phyloP scores from a whole-genome alignment of 1,284 basidiomycete species.

The Mycena sp. region DNA sequence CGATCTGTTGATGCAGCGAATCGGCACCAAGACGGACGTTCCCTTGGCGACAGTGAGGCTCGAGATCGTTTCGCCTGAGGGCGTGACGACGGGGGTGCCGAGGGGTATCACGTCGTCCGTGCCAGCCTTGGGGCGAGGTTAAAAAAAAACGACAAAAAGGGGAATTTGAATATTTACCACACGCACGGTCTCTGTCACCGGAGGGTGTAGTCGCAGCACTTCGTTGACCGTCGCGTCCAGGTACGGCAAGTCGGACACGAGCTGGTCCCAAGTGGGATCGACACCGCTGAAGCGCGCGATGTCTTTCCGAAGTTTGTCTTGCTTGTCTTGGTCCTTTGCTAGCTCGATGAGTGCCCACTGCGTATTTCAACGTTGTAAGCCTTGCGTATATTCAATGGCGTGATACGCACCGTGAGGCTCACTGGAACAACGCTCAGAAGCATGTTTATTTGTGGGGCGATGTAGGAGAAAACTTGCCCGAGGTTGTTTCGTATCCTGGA shows the following conservation, averaged over 20 bases:
- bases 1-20: conserved; percentile 56
- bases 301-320: conserved; percentile 63
- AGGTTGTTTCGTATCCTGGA: conserved; percentile 53
- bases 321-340: conserved; percentile 54
- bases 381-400: no score
- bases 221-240: conserved; percentile 66
- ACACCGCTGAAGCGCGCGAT: conserved; percentile 44
- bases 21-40: conserved; percentile 50
- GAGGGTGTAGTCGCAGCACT: conserved; percentile 54
- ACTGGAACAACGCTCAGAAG: no score
- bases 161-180: no score
- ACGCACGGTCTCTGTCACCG: conserved; percentile 49
- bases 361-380: no score
- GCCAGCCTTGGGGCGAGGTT: no score
- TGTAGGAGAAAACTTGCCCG: no score
- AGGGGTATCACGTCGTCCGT: conserved; percentile 68
- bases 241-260: conserved; percentile 56
- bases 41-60: conserved; percentile 57
- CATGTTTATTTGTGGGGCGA: no score
- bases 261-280: conserved; percentile 60
- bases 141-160: no score
- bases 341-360: conserved; percentile 63
- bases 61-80: conserved; percentile 48
- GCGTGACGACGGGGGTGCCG: conserved; percentile 49
- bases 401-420: no score